These are phyloP conservation scores for Oxytropis ochrocephala DNA, from an alignment of 306 rosid genomes.

Conservation along the genomic window DNA sequence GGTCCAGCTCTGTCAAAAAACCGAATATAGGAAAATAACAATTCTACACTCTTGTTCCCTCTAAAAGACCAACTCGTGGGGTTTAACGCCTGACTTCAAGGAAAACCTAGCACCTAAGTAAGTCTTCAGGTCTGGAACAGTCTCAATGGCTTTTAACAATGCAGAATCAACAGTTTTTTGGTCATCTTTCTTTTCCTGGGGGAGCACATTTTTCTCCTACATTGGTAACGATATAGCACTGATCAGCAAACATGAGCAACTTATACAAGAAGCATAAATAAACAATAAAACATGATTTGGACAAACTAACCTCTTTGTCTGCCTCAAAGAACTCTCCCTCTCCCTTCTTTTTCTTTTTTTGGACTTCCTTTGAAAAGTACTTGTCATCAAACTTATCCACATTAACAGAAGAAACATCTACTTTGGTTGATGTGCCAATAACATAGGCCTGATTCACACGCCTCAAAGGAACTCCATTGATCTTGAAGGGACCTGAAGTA, in stretches of 20 bases:
- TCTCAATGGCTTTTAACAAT: slow-evolving; percentile 53
- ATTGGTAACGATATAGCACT: neutral
- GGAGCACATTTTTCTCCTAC: slow-evolving; percentile 60
- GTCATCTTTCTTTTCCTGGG: slow-evolving; percentile 66
- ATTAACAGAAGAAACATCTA: slow-evolving; percentile 45
- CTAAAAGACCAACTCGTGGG: slow-evolving; percentile 22
- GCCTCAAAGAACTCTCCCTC: slow-evolving; percentile 57
- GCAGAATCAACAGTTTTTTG: slow-evolving; percentile 59
- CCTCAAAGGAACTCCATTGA: slow-evolving; percentile 64
- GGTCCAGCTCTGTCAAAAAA: neutral
- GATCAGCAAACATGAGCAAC: neutral
- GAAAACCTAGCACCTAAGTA: slow-evolving; percentile 64
- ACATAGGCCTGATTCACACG: slow-evolving; percentile 58
- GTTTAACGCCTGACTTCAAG: slow-evolving; percentile 22
- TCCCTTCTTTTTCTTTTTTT: slow-evolving; percentile 49
- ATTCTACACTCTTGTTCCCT: neutral
- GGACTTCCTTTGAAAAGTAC: slow-evolving; percentile 42
- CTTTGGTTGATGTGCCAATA: slow-evolving; percentile 52
- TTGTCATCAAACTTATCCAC: slow-evolving; percentile 53
- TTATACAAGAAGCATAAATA: neutral
- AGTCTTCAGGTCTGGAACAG: slow-evolving; percentile 60
- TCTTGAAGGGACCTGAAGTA: slow-evolving; percentile 52
- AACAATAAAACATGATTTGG: neutral
- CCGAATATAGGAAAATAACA: slow-evolving; percentile 1
- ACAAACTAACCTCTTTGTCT: slow-evolving; percentile 49